These are phyloP conservation scores for Acanthochlamys bracteata DNA, from an alignment of 106 monocot species.

Conservation along the genomic window DNA sequence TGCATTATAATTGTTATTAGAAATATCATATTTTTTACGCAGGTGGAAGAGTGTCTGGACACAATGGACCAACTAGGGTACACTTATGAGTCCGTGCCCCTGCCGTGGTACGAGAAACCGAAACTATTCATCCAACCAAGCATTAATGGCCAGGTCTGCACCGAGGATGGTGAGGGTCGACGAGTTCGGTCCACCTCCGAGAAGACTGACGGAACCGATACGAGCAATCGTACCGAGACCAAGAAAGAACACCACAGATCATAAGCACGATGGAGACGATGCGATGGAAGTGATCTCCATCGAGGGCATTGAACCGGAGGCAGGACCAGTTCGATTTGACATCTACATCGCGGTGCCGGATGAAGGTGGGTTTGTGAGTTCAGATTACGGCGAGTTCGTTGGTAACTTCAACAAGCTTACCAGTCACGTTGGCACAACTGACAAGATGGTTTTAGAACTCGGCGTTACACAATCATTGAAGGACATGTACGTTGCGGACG, in stretches of 20 bases:
- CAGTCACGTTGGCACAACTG: not conserved
- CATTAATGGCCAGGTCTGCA: not conserved
- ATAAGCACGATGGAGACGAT: constrained; percentile 14
- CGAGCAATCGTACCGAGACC: constrained; percentile 17
- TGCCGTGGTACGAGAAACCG: constrained; percentile 7
- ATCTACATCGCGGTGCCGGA: constrained; percentile 15
- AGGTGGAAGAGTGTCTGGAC: not conserved
- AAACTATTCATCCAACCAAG: not conserved
- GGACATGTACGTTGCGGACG: constrained; percentile 20
- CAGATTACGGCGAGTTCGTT: constrained; percentile 16
- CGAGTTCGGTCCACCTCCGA: constrained; percentile 14
- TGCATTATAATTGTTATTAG: too few relatives aligned
- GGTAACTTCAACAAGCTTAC: constrained; percentile 22
- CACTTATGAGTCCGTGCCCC: constrained; percentile 12
- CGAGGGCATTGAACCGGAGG: constrained; percentile 10
- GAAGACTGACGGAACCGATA: not conserved
- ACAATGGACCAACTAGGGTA: constrained; percentile 8
- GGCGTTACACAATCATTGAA: constrained; percentile 12
- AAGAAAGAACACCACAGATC: constrained; percentile 15
- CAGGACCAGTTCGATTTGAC: constrained; percentile 16
- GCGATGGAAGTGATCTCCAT: constrained; percentile 15
- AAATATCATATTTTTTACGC: too few relatives aligned
- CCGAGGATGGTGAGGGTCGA: constrained; percentile 4
- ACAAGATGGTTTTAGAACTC: constrained; percentile 6
- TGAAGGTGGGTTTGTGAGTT: constrained; percentile 5